These are phyloP conservation scores for Tricholoma matsutake DNA, from an alignment of 768 basidiomycete genomes.

Conservation along the genomic window DNA sequence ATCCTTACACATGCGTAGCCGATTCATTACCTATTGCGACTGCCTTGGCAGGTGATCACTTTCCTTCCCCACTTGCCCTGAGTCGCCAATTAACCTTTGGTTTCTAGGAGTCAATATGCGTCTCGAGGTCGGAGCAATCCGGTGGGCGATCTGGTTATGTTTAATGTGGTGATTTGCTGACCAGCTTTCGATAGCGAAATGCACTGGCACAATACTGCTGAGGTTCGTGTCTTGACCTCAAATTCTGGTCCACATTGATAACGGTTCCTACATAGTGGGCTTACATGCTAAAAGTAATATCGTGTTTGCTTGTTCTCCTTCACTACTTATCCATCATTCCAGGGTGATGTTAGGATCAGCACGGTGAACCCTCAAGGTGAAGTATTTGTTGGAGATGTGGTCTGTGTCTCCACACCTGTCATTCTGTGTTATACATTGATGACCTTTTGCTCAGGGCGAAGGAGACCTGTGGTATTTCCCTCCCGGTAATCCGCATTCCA, in stretches of 20 bases:
- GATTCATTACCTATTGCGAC: constrained; percentile 47
- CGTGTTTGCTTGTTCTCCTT: not conserved
- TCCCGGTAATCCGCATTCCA: constrained; percentile 51
- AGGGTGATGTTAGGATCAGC: constrained; percentile 46
- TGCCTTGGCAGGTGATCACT: constrained; percentile 29
- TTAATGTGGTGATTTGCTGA: not conserved
- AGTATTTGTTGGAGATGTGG: constrained; percentile 51
- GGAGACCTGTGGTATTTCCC: constrained; percentile 62
- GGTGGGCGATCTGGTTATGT: constrained; percentile 25
- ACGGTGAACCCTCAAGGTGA: constrained; percentile 52
- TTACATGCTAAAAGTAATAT: constrained; percentile 44
- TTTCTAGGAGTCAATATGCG: constrained; percentile 51
- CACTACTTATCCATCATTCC: not conserved
- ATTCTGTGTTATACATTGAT: not conserved
- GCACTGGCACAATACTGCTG: constrained; percentile 54
- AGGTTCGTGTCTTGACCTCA: constrained; percentile 25
- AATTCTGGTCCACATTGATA: not conserved
- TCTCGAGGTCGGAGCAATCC: constrained; percentile 48
- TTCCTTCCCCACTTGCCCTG: not conserved
- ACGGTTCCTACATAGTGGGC: constrained; percentile 38
- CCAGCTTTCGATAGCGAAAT: constrained; percentile 38
- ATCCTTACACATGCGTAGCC: constrained; percentile 25
- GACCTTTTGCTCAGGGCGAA: constrained; percentile 13
- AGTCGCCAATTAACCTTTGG: constrained; percentile 7
- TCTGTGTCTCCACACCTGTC: constrained; percentile 23